These are phyloP conservation scores for Cucurbita maxima DNA, from an alignment of 306 rosid species.

Conservation along the genomic window DNA sequence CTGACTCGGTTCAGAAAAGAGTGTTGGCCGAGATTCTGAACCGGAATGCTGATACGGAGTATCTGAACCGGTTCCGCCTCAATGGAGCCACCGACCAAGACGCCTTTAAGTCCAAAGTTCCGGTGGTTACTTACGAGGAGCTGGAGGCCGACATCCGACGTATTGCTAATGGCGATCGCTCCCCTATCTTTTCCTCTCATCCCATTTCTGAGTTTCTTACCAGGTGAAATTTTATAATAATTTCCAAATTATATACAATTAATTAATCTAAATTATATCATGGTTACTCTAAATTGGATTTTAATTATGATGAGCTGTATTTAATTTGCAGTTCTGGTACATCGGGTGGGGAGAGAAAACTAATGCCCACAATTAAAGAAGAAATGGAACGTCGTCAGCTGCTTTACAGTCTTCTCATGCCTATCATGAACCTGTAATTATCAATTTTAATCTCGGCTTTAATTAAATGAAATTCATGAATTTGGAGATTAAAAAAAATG, in stretches of 20 bases:
- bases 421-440: constrained; percentile 60
- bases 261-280: no score
- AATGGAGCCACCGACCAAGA: constrained; percentile 46
- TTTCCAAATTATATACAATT: no score
- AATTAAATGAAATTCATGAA: not conserved
- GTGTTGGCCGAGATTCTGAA: constrained; percentile 41
- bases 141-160: constrained; percentile 53
- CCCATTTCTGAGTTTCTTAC: constrained; percentile 89
- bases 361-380: constrained; percentile 67
- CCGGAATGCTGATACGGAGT: constrained; percentile 54
- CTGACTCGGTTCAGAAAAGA: constrained; percentile 30
- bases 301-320: not conserved
- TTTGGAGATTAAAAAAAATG: not conserved
- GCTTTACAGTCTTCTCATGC: constrained; percentile 73
- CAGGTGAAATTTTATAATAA: constrained; percentile 23
- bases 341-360: constrained; percentile 81
- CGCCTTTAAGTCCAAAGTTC: constrained; percentile 50
- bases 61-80: constrained; percentile 38
- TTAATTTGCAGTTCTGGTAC: constrained; percentile 62
- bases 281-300: not conserved
- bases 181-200: constrained; percentile 43
- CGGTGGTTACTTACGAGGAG: constrained; percentile 19
- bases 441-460: not conserved
- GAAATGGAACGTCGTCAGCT: constrained; percentile 74
- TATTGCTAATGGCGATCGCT: constrained; percentile 73